Percentiles rank a stretch among this genome's conserved stretches.
These are phyloP conservation scores for Sicyos baderoa DNA, from an alignment of 306 rosid genomes.

Conservation along the genomic window DNA sequence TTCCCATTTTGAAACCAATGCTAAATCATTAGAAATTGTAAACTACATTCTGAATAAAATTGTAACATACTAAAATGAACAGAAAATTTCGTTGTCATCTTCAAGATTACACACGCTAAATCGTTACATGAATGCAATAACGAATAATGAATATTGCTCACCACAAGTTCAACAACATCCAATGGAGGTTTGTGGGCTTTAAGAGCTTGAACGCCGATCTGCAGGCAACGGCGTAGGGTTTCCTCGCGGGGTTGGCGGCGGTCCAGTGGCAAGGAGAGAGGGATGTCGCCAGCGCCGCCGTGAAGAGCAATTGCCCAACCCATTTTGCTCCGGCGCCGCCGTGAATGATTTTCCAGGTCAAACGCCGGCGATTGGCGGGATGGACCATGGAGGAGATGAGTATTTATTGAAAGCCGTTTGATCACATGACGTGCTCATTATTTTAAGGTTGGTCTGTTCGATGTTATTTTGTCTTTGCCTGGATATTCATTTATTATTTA, in stretches of 20 bases:
- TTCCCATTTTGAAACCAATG: too few species aligned
- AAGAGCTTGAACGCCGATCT: slow-evolving; percentile 68
- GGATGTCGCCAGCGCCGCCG: slow-evolving; percentile 94
- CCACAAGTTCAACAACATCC: slow-evolving; percentile 62
- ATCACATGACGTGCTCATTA: neutral
- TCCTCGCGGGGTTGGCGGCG: slow-evolving; percentile 68
- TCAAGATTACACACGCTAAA: too few species aligned
- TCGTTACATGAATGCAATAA: neutral
- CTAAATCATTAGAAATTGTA: too few species aligned
- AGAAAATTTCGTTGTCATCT: too few species aligned
- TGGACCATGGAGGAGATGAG: neutral
- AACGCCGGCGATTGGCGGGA: slow-evolving; percentile 4
- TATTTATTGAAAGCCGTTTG: neutral
- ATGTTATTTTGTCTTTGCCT: neutral
- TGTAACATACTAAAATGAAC: too few species aligned
- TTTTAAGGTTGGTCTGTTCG: neutral
- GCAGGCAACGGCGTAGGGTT: slow-evolving; percentile 63
- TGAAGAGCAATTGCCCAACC: slow-evolving; percentile 95
- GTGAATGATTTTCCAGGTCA: neutral
- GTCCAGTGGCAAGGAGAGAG: slow-evolving; percentile 43
- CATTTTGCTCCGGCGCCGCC: slow-evolving; percentile 26
- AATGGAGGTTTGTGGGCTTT: slow-evolving; percentile 40
- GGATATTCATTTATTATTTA: too few species aligned
- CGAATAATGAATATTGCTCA: neutral
- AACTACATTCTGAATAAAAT: too few species aligned